A percentile compares a stretch with the other conserved stretches of the same genome.
phyloP scores from a whole-genome alignment of 2,329 filamentous ascomycete species.

The Trichoderma semiorbis region DNA sequence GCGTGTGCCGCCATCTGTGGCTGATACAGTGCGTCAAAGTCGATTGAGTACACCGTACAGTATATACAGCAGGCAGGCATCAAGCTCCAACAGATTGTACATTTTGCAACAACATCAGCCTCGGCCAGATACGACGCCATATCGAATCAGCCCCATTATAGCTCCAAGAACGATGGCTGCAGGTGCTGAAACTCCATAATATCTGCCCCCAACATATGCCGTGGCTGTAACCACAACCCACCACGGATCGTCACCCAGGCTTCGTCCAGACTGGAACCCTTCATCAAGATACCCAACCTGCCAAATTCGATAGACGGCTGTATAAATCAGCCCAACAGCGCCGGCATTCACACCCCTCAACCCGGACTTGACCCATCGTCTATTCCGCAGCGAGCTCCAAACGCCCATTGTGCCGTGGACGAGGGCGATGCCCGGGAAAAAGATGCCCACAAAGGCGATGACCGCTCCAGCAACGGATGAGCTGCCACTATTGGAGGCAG shows the following conservation, averaged over 20 bases:
- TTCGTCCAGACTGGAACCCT: conserved; percentile 45
- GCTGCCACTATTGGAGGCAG: conserved; percentile 37
- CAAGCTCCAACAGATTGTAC: background rate
- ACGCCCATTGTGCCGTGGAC: conserved; percentile 52
- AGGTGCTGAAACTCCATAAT: conserved; percentile 32
- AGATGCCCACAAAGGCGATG: conserved; percentile 52
- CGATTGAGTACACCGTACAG: background rate
- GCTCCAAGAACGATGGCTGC: conserved; percentile 34
- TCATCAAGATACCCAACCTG: conserved; percentile 58
- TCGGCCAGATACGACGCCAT: conserved; percentile 25
- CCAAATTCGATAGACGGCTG: conserved; percentile 61
- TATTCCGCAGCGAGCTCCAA: conserved; percentile 49
- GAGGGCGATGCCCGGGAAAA: conserved; percentile 46
- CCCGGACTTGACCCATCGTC: conserved; percentile 45
- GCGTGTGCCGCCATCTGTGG: background rate
- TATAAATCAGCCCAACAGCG: conserved; percentile 60
- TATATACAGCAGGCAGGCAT: background rate
- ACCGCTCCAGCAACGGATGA: conserved; percentile 45
- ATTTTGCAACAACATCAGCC: background rate
- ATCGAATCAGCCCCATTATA: conserved; percentile 33
- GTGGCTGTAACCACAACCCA: conserved; percentile 58
- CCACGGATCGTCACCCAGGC: conserved; percentile 57
- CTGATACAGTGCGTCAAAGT: background rate
- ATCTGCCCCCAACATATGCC: conserved; percentile 32
- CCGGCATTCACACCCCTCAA: conserved; percentile 57